phyloP scores from a whole-genome alignment of 108 stramenopile genomes.

The Cylindrotheca closterium region DNA sequence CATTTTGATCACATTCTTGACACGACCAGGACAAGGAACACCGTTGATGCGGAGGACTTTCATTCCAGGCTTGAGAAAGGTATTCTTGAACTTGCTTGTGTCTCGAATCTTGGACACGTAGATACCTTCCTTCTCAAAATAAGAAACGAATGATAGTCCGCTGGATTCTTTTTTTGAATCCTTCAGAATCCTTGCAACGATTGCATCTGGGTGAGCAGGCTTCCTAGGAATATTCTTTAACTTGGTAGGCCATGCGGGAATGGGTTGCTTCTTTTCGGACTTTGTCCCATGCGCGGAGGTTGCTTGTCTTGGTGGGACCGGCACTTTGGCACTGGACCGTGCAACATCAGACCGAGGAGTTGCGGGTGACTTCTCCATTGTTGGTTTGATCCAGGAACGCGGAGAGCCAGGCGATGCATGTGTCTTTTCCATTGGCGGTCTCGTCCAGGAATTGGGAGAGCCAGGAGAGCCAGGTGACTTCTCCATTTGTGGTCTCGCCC shows the following conservation, averaged over 20 bases:
- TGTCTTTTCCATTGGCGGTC: too few relatives aligned
- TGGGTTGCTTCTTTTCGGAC: too few relatives aligned
- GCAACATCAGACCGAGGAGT: background rate
- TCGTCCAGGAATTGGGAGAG: too few relatives aligned
- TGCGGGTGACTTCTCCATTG: background rate
- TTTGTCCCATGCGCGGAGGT: too few relatives aligned
- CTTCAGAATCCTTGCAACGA: conserved; percentile 22
- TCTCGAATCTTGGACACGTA: conserved; percentile 27
- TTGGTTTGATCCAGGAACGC: too few relatives aligned
- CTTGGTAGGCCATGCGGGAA: too few relatives aligned
- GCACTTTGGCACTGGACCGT: background rate
- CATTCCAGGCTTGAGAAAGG: conserved; percentile 20
- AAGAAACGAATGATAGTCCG: conserved; percentile 26
- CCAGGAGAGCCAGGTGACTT: too few relatives aligned
- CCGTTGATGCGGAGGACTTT: conserved; percentile 31
- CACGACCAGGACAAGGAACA: conserved; percentile 6
- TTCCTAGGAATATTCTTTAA: too few relatives aligned
- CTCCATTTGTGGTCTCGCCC: too few relatives aligned
- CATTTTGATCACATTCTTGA: conserved; percentile 28
- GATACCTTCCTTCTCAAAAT: conserved; percentile 18
- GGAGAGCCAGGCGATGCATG: too few relatives aligned
- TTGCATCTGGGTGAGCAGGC: too few relatives aligned
- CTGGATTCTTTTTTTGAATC: conserved; percentile 8
- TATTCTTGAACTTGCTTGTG: conserved; percentile 19
- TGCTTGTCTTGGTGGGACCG: too few relatives aligned